Conservation (phyloP, 768 basidiomycete species). For the Lactifluus subvellereus region DNA sequence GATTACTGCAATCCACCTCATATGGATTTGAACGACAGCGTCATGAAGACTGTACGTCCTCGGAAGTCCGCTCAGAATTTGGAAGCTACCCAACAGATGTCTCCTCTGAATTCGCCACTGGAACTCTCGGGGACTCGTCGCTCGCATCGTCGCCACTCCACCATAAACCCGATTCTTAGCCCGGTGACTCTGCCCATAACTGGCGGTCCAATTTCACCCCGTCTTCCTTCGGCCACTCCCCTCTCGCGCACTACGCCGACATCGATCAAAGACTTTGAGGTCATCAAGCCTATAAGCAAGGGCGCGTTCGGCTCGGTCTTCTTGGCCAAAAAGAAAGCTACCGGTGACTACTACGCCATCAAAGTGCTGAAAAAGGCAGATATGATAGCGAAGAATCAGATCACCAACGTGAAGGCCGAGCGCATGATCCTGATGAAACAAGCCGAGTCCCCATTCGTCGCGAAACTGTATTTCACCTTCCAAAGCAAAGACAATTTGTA, state of each 20-base stretch:
- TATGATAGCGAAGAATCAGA: constrained; percentile 99
- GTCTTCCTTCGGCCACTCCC: constrained; percentile 73
- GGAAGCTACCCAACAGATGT: constrained; percentile 59
- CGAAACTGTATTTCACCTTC: constrained; percentile 97
- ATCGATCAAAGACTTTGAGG: constrained; percentile 97
- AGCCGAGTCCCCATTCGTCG: constrained; percentile 96
- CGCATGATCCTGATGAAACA: constrained; percentile 99
- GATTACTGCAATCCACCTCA: constrained; percentile 53
- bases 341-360: constrained; percentile 98
- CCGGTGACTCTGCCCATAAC: constrained; percentile 53
- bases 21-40: constrained; percentile 59
- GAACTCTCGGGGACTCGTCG: constrained; percentile 47
- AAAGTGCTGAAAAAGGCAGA: constrained; percentile 99
- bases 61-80: constrained; percentile 64
- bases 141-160: constrained; percentile 63
- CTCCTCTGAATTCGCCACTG: constrained; percentile 59
- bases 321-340: constrained; percentile 95
- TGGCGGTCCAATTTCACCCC: constrained; percentile 69
- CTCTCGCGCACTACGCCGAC: constrained; percentile 75
- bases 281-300: constrained; percentile 99
- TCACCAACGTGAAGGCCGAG: constrained; percentile 99
- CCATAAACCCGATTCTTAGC: constrained; percentile 43
- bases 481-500: constrained; percentile 99
- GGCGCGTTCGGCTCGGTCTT: constrained; percentile 99
- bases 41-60: constrained; percentile 46